Evolutionary conservation across 2,329 filamentous ascomycete genomes (phyloP).

Genomic region (Didymella pinodella): DNA sequence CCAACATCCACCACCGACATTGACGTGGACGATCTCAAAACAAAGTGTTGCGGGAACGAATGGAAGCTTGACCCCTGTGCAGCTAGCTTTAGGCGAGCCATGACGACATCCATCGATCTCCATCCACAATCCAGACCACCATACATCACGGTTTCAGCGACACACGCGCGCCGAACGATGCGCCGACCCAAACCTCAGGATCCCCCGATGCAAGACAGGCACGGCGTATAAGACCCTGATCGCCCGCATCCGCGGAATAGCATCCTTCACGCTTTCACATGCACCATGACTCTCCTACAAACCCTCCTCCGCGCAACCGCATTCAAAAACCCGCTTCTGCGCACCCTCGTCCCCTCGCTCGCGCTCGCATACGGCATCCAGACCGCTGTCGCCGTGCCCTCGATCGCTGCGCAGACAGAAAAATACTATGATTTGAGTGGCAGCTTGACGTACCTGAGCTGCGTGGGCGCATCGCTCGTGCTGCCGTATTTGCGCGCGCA

Average conservation of each 20-base stretch:
- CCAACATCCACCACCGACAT: no score
- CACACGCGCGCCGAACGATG: not conserved
- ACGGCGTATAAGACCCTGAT: constrained; percentile 6
- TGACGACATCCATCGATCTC: constrained; percentile 46
- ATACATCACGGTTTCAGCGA: constrained; percentile 26
- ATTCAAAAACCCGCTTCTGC: constrained; percentile 68
- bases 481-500: constrained; percentile 66
- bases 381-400: constrained; percentile 68
- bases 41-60: not conserved
- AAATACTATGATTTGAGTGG: constrained; percentile 74
- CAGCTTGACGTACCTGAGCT: constrained; percentile 70
- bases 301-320: constrained; percentile 66
- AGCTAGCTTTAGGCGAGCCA: constrained; percentile 8
- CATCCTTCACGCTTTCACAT: not conserved
- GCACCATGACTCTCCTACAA: constrained; percentile 50
- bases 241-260: not conserved
- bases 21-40: not conserved
- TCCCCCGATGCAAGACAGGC: not conserved
- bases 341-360: constrained; percentile 68
- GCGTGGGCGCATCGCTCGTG: constrained; percentile 68
- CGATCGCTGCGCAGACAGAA: constrained; percentile 67
- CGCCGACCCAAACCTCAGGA: constrained; percentile 6
- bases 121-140: constrained; percentile 29
- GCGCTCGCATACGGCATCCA: constrained; percentile 70
- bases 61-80: not conserved